phyloP scores from a whole-genome alignment of 345 rosid species.

The Syzygium aromaticum region DNA sequence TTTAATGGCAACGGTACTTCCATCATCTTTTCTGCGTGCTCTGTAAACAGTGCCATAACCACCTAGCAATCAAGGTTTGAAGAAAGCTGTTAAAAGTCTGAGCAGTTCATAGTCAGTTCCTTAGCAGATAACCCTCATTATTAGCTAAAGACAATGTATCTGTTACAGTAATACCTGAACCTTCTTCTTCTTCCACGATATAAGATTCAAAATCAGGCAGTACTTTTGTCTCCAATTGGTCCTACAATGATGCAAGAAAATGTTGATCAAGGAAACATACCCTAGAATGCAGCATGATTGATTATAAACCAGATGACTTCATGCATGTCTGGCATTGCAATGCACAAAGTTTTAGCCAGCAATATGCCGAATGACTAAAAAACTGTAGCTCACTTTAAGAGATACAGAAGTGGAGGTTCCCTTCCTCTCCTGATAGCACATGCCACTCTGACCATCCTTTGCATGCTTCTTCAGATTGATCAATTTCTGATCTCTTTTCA shows the following conservation, averaged over 20 bases:
- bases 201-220: slow-evolving; percentile 73
- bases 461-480: slow-evolving; percentile 10
- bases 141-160: neutral
- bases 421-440: slow-evolving; percentile 27
- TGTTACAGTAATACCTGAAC: slow-evolving; percentile 51
- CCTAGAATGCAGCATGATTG: neutral
- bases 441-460: slow-evolving; percentile 16
- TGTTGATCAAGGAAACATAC: neutral
- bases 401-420: slow-evolving; percentile 14
- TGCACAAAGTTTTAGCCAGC: neutral
- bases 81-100: neutral
- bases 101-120: neutral
- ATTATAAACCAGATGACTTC: neutral
- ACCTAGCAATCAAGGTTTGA: slow-evolving; percentile 41
- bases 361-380: neutral
- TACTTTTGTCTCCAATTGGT: slow-evolving; percentile 26
- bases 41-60: slow-evolving; percentile 92
- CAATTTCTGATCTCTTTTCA: slow-evolving; percentile 22
- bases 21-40: slow-evolving; percentile 66
- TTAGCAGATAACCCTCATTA: neutral
- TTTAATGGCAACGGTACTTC: slow-evolving; percentile 76
- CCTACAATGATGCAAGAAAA: slow-evolving; percentile 28
- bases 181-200: slow-evolving; percentile 76
- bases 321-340: neutral
- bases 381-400: slow-evolving; percentile 21